Conservation (phyloP, 768 basidiomycete species). For the Leccinum uliginosum region DNA sequence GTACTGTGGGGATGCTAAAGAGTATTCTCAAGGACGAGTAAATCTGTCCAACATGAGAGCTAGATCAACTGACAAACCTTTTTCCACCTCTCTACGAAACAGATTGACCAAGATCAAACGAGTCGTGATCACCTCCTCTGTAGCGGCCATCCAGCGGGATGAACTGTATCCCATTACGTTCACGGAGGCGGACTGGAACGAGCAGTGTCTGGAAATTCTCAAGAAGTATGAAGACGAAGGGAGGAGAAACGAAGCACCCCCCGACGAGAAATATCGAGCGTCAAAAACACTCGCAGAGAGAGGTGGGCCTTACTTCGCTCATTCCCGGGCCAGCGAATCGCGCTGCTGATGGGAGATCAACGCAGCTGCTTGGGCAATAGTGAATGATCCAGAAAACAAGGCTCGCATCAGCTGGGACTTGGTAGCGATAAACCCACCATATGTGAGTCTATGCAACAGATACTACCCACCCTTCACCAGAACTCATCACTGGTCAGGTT, state of each 20-base stretch:
- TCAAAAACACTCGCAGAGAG: constrained; percentile 65
- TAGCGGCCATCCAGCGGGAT: constrained; percentile 40
- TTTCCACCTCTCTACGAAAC: background rate
- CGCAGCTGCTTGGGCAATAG: constrained; percentile 47
- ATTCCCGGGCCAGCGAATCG: background rate
- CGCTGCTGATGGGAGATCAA: background rate
- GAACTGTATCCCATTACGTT: constrained; percentile 29
- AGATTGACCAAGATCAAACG: constrained; percentile 51
- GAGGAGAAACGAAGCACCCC: constrained; percentile 32
- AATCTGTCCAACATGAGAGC: background rate
- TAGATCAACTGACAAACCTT: background rate
- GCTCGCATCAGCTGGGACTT: constrained; percentile 36
- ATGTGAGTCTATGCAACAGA: constrained; percentile 16
- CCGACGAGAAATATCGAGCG: constrained; percentile 45
- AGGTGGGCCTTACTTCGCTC: constrained; percentile 27
- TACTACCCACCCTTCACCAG: too few relatives aligned
- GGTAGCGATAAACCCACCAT: constrained; percentile 37
- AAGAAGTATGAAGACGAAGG: constrained; percentile 48
- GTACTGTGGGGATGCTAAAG: constrained; percentile 60
- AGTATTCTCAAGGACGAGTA: constrained; percentile 54
- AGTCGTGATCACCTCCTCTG: constrained; percentile 65
- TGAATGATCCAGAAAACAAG: constrained; percentile 28
- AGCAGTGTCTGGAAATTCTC: constrained; percentile 36
- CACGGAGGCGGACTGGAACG: constrained; percentile 42
- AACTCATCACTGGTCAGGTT: background rate